phyloP scores from a whole-genome alignment of 768 basidiomycete genomes.

The Hericium alpestre region DNA sequence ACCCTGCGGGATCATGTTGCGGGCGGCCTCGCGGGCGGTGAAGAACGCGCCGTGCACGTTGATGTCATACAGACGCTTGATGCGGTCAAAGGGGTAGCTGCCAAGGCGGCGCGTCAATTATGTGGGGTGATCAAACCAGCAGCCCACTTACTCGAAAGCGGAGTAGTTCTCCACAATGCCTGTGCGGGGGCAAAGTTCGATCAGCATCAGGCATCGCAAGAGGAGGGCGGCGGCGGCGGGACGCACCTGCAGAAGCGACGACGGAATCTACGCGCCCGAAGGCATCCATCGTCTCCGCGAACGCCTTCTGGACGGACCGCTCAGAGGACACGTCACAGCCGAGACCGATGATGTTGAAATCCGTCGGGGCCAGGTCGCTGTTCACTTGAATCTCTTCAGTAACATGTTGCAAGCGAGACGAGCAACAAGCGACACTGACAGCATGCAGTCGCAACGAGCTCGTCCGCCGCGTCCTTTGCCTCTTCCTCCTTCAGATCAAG shows the following conservation, averaged over 20 bases:
- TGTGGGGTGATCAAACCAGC: neutral
- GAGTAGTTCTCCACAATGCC: conserved; percentile 84
- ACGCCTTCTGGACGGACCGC: conserved; percentile 63
- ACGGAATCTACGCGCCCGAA: conserved; percentile 72
- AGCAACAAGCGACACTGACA: conserved; percentile 21
- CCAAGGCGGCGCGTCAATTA: neutral
- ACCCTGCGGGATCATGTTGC: conserved; percentile 76
- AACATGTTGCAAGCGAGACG: conserved; percentile 15
- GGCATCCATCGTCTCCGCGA: conserved; percentile 47
- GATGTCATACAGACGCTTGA: conserved; percentile 78
- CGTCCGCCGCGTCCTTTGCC: conserved; percentile 54
- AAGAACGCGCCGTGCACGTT: conserved; percentile 93
- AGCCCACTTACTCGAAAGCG: conserved; percentile 61
- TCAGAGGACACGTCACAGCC: conserved; percentile 88
- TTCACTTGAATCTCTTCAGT: conserved; percentile 32
- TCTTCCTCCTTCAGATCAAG: conserved; percentile 72
- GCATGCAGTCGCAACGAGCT: conserved; percentile 49
- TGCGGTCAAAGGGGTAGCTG: conserved; percentile 79
- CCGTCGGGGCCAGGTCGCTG: conserved; percentile 42
- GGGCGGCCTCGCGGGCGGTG: conserved; percentile 93
- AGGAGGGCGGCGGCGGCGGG: conserved; percentile 8
- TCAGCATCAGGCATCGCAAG: neutral
- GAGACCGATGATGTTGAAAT: conserved; percentile 61
- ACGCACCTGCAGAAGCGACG: conserved; percentile 78
- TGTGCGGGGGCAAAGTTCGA: conserved; percentile 16